A percentile compares a stretch with the other conserved stretches of the same genome.
Conservation (phyloP, 2,329 filamentous ascomycete genomes). For the Hortaea werneckii region DNA sequence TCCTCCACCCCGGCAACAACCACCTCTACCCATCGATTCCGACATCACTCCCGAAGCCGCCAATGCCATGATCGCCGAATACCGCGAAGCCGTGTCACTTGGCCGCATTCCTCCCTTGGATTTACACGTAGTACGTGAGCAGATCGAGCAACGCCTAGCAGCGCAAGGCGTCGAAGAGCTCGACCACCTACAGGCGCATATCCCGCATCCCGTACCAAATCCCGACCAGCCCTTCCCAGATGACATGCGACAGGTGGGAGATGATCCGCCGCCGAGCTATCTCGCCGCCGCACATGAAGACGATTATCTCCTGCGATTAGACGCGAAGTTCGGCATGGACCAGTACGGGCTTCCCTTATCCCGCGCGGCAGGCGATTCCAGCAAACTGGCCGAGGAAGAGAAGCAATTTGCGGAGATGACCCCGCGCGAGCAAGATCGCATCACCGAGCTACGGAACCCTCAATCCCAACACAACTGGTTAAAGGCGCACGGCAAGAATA, state of each 20-base stretch:
- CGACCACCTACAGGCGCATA: constrained; percentile 29
- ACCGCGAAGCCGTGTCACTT: constrained; percentile 25
- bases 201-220: constrained; percentile 23
- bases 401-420: constrained; percentile 28
- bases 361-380: not conserved
- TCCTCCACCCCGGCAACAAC: constrained; percentile 55
- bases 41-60: constrained; percentile 23
- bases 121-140: constrained; percentile 22
- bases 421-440: constrained; percentile 37
- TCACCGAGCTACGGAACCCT: constrained; percentile 60
- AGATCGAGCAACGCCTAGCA: constrained; percentile 22
- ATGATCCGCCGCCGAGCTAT: constrained; percentile 42
- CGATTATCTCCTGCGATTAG: constrained; percentile 59
- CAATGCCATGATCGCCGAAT: constrained; percentile 23
- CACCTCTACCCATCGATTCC: constrained; percentile 24
- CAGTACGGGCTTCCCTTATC: constrained; percentile 4
- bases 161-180: constrained; percentile 21
- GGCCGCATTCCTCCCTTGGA: constrained; percentile 22
- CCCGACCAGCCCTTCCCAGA: not conserved
- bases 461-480: constrained; percentile 96
- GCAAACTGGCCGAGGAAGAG: constrained; percentile 12
- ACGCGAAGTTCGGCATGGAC: constrained; percentile 40
- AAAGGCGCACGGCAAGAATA: constrained; percentile 14
- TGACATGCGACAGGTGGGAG: constrained; percentile 28
- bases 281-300: constrained; percentile 61